phyloP scores from a whole-genome alignment of 2,329 filamentous ascomycete genomes.

The Coniochaeta hoffmannii region DNA sequence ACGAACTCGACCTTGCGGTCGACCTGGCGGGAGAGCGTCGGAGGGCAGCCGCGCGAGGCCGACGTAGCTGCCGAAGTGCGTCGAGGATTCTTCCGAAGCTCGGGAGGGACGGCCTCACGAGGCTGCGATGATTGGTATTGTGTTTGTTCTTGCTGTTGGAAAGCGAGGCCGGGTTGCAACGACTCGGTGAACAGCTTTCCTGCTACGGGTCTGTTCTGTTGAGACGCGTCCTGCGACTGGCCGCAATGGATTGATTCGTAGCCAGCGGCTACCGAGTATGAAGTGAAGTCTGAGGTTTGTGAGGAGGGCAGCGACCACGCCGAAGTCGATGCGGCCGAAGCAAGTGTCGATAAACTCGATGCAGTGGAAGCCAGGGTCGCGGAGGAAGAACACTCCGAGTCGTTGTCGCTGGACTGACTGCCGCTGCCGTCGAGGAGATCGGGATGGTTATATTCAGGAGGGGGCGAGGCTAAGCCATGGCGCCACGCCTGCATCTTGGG shows the following conservation, averaged over 20 bases:
- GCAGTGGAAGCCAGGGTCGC: not conserved
- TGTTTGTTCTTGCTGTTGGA: not conserved
- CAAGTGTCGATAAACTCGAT: constrained; percentile 55
- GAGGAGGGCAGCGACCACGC: constrained; percentile 69
- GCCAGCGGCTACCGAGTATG: constrained; percentile 53
- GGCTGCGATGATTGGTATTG: constrained; percentile 15
- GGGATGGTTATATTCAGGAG: constrained; percentile 57
- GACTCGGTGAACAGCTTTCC: constrained; percentile 5
- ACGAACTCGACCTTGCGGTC: constrained; percentile 94
- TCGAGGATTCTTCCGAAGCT: constrained; percentile 58
- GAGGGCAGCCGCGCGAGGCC: constrained; percentile 55
- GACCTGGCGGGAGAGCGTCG: constrained; percentile 73
- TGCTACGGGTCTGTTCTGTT: constrained; percentile 9
- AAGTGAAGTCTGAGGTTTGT: constrained; percentile 63
- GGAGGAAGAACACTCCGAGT: not conserved
- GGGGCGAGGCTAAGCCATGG: constrained; percentile 44
- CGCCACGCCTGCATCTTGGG: constrained; percentile 52
- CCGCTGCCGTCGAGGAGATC: constrained; percentile 25
- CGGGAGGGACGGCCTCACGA: constrained; percentile 43
- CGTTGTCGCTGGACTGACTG: not conserved
- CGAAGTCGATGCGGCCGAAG: constrained; percentile 69
- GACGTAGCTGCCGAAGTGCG: constrained; percentile 33
- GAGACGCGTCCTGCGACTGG: constrained; percentile 12
- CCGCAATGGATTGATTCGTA: constrained; percentile 31
- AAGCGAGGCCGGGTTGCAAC: constrained; percentile 16